Conservation (phyloP, 768 basidiomycete species). For the Panaeolus papilionaceus region DNA sequence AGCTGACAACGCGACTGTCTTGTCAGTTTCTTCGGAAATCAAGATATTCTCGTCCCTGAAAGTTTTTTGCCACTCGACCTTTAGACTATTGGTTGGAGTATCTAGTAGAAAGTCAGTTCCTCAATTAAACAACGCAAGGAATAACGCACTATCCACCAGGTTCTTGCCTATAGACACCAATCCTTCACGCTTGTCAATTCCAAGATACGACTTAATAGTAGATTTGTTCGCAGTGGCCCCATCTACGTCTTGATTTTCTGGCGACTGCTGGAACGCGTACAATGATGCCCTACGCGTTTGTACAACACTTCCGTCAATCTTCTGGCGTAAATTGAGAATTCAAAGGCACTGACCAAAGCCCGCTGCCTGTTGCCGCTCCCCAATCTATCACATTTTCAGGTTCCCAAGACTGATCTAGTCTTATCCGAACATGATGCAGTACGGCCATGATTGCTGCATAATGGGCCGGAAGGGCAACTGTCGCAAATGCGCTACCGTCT, state of each 20-base stretch:
- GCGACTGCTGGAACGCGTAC: slow-evolving; percentile 62
- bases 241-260: slow-evolving; percentile 30
- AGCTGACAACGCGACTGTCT: slow-evolving; percentile 79
- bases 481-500: slow-evolving; percentile 86
- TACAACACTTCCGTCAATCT: neutral
- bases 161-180: slow-evolving; percentile 71
- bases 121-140: neutral
- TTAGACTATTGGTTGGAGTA: slow-evolving; percentile 47
- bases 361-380: slow-evolving; percentile 85
- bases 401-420: slow-evolving; percentile 68
- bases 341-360: slow-evolving; percentile 69
- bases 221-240: slow-evolving; percentile 53
- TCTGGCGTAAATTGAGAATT: neutral
- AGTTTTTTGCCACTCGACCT: slow-evolving; percentile 60
- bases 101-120: slow-evolving; percentile 37
- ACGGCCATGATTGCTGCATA: slow-evolving; percentile 84
- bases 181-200: slow-evolving; percentile 80
- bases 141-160: slow-evolving; percentile 57
- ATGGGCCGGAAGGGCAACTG: slow-evolving; percentile 85
- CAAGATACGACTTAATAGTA: slow-evolving; percentile 66
- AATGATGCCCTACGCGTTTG: slow-evolving; percentile 63
- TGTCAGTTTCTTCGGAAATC: slow-evolving; percentile 46
- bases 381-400: slow-evolving; percentile 77
- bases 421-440: slow-evolving; percentile 65
- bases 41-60: slow-evolving; percentile 56